Conservation (phyloP, 192 early-diverging fungal species). For the Phlyctochytrium planicorne region DNA sequence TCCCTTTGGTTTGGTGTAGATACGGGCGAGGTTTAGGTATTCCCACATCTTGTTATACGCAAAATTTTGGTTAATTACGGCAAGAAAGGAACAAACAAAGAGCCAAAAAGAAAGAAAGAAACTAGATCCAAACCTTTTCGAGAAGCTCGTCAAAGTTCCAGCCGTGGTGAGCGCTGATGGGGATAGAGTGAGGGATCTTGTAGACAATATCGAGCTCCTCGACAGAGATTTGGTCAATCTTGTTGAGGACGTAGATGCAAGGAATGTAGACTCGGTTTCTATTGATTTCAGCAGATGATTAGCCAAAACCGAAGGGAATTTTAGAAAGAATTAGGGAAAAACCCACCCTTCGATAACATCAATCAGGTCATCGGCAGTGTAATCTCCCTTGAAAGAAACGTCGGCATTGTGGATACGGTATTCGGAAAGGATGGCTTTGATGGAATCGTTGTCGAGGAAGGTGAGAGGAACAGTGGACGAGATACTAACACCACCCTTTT, state of each 20-base stretch:
- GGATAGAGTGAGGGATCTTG: slow-evolving; percentile 93
- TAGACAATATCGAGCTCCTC: slow-evolving; percentile 95
- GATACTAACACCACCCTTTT: slow-evolving; percentile 96
- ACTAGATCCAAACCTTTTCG: slow-evolving; percentile 46
- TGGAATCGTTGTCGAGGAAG: slow-evolving; percentile 81
- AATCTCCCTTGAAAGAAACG: slow-evolving; percentile 89
- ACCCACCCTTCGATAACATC: slow-evolving; percentile 90
- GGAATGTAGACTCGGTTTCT: slow-evolving; percentile 92
- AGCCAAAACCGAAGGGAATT: not conserved
- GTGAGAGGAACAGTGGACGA: slow-evolving; percentile 89
- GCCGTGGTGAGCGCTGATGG: slow-evolving; percentile 60
- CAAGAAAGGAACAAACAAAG: not conserved
- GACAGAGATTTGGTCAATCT: slow-evolving; percentile 96
- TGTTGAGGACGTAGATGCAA: slow-evolving; percentile 95
- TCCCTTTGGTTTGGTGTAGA: slow-evolving; percentile 86
- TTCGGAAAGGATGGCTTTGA: slow-evolving; percentile 92
- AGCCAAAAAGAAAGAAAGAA: no score
- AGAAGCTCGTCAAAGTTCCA: slow-evolving; percentile 98
- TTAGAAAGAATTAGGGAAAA: not conserved
- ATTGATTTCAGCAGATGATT: not conserved
- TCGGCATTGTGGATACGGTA: slow-evolving; percentile 98
- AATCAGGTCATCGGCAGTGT: slow-evolving; percentile 92
- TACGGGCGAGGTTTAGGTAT: slow-evolving; percentile 76
- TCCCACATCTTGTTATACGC: slow-evolving; percentile 49
- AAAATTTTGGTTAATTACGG: not conserved